phyloP scores from a whole-genome alignment of 139 green algal genomes.

The Astrephomene gubernaculifera region DNA sequence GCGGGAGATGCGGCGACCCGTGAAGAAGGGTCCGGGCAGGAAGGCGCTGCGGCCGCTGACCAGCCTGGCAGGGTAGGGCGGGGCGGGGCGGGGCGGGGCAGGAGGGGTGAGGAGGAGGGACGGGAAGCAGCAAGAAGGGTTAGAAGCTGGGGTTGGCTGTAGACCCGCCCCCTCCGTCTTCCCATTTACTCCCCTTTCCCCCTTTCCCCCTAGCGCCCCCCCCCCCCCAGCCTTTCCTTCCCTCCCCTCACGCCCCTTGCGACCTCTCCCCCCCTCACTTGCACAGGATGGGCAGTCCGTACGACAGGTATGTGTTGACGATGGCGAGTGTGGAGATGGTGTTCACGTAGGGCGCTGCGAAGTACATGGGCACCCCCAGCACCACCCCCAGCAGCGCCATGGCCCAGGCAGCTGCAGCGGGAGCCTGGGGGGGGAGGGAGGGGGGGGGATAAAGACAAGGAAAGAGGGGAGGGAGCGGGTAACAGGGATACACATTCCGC shows the following conservation, averaged over 20 bases:
- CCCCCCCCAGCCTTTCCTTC: background rate
- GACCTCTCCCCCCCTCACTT: background rate
- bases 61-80: background rate
- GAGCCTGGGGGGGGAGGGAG: background rate
- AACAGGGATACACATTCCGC: background rate
- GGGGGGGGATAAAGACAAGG: background rate
- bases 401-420: conserved; percentile 2
- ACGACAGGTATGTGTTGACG: conserved; percentile 39
- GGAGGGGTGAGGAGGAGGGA: background rate
- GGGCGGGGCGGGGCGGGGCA: background rate
- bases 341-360: background rate
- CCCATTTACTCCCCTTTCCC: background rate
- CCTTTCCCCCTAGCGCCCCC: background rate
- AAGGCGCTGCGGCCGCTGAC: background rate
- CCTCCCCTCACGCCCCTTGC: background rate
- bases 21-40: conserved; percentile 18
- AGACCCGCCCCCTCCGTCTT: background rate
- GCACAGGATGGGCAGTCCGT: conserved; percentile 18
- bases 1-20: background rate
- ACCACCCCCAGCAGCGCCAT: background rate
- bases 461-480: background rate
- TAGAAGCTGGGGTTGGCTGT: too few relatives aligned
- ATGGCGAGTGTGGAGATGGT: conserved; percentile 15
- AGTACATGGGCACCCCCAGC: conserved; percentile 13
- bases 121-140: too few relatives aligned